Evolutionary conservation across 2,329 filamentous ascomycete genomes (phyloP).

Genomic region (Grosmannia clavigera): DNA sequence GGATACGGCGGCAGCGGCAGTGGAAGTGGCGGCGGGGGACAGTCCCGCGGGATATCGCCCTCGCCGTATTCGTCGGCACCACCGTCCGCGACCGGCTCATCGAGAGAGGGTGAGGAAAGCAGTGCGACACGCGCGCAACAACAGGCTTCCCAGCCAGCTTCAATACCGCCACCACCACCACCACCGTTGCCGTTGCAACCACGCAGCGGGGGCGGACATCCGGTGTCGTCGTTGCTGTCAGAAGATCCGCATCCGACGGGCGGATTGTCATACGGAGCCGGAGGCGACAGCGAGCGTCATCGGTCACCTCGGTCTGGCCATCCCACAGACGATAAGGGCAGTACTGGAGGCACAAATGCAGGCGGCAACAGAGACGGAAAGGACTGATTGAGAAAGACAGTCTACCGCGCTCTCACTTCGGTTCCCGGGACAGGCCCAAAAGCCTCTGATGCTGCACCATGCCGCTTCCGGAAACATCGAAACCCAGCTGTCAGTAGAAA

Average conservation of each 20-base stretch:
- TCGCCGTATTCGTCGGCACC: constrained; percentile 21
- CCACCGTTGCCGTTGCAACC: constrained; percentile 10
- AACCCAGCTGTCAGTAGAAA: no score
- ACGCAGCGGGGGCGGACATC: constrained; percentile 24
- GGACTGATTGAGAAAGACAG: not conserved
- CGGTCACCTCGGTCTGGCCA: constrained; percentile 16
- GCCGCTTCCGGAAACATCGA: no score
- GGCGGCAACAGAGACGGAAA: not conserved
- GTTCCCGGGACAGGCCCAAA: not conserved
- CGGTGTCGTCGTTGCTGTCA: constrained; percentile 31
- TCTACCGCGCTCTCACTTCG: not conserved
- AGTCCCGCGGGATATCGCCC: constrained; percentile 18
- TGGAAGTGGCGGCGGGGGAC: constrained; percentile 1
- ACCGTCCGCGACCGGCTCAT: constrained; percentile 18
- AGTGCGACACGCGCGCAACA: constrained; percentile 13
- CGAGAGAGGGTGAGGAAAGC: constrained; percentile 21
- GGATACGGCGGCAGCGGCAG: constrained; percentile 3
- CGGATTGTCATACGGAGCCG: constrained; percentile 12
- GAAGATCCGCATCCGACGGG: constrained; percentile 22
- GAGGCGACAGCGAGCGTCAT: constrained; percentile 18
- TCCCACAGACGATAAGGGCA: not conserved
- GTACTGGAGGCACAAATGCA: not conserved
- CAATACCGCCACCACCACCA: not conserved
- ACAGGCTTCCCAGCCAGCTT: not conserved
- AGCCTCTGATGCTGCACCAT: not conserved